A percentile compares a stretch with the other conserved stretches of the same genome.
Evolutionary conservation across 352 stramenopile species (phyloP).

Genomic region (Globisporangium spinosum): DNA sequence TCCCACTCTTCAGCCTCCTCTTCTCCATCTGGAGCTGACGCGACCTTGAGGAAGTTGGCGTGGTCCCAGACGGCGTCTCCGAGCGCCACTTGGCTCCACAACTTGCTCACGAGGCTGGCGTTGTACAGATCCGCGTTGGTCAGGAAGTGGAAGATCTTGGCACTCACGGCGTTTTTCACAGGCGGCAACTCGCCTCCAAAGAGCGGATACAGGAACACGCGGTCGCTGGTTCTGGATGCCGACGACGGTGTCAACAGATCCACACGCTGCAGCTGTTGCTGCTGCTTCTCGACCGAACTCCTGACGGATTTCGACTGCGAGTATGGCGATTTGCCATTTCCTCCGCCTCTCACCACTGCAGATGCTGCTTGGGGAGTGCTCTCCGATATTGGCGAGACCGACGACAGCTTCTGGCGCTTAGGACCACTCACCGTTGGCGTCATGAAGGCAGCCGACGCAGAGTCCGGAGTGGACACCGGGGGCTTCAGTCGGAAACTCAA

Average conservation of each 20-base stretch:
- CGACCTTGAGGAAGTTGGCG: slow-evolving; percentile 48
- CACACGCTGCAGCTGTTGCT: background rate
- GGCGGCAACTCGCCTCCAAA: slow-evolving; percentile 63
- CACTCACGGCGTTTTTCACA: slow-evolving; percentile 54
- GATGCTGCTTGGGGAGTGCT: slow-evolving; percentile 12
- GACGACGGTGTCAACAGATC: background rate
- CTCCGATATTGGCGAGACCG: slow-evolving; percentile 30
- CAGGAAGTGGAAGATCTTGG: slow-evolving; percentile 67
- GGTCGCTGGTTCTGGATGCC: background rate
- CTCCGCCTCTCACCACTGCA: background rate
- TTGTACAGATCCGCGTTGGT: slow-evolving; percentile 80
- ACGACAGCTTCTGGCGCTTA: slow-evolving; percentile 19
- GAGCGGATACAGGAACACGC: slow-evolving; percentile 66
- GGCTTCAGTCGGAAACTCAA: slow-evolving; percentile 24
- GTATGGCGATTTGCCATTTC: background rate
- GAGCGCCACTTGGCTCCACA: slow-evolving; percentile 80
- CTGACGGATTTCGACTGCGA: background rate
- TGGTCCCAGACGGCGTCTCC: slow-evolving; percentile 76
- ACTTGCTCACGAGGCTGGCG: slow-evolving; percentile 74
- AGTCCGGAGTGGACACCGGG: background rate
- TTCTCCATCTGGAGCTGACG: slow-evolving; percentile 7
- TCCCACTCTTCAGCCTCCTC: slow-evolving; percentile 9
- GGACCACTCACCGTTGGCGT: slow-evolving; percentile 7
- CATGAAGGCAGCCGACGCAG: slow-evolving; percentile 9
- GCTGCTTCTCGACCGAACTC: background rate